Evolutionary conservation across 2,329 filamentous ascomycete species (phyloP).

Genomic region (Alternaria longipes): DNA sequence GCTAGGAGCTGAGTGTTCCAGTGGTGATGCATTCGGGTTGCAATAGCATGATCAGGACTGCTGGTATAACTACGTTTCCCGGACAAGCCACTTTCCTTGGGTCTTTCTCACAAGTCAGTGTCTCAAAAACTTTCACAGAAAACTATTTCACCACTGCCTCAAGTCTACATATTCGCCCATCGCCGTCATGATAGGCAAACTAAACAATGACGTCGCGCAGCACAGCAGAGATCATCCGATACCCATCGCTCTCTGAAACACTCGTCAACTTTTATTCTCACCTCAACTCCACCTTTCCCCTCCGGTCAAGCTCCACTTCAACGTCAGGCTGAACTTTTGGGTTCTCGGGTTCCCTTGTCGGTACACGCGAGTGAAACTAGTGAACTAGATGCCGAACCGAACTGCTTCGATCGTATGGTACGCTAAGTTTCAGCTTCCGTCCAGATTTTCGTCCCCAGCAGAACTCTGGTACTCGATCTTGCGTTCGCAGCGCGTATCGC

Average conservation of each 20-base stretch:
- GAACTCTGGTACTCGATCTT: neutral
- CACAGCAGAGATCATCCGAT: neutral
- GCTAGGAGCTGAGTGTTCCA: neutral
- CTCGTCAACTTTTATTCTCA: neutral
- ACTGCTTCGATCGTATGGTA: neutral
- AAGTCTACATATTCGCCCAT: neutral
- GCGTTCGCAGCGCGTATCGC: slow-evolving; percentile 1
- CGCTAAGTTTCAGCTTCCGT: slow-evolving; percentile 6
- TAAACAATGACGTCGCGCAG: neutral
- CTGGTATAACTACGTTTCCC: neutral
- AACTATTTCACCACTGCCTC: neutral
- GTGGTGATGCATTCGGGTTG: neutral
- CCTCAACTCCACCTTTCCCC: neutral
- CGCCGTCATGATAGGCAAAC: neutral
- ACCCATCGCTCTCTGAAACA: neutral
- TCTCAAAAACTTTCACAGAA: neutral
- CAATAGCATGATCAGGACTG: neutral
- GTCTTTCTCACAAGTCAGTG: neutral
- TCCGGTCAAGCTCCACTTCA: slow-evolving; percentile 4
- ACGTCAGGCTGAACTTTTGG: neutral
- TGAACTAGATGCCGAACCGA: neutral
- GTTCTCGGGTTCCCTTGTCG: neutral
- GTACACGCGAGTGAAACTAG: neutral
- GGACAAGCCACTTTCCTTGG: neutral
- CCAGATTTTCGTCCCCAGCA: neutral